Evolutionary conservation across 2,329 filamentous ascomycete species (phyloP), one percentile per base, ranked within the genome.

Genomic region (Beauveria sp.): DNA sequence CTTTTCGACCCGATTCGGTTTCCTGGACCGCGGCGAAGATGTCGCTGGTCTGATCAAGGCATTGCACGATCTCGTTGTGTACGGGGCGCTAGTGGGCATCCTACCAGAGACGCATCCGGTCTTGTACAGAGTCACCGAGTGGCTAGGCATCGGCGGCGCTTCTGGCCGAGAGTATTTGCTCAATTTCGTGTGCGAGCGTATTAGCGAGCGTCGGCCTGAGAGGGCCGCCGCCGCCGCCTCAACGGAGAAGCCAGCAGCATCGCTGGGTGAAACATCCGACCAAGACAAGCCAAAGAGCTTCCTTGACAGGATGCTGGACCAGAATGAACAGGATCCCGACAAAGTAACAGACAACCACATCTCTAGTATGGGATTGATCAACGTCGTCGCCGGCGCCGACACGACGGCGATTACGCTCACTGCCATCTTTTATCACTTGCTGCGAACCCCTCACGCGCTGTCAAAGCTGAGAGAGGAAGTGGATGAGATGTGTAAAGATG

Each of bases 341-440:
- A 76, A 70, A 24, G 73, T 80, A 10, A 77, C 74, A 0, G 67
- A 73, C 38, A 71, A 71, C 38, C 77, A 75, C 58, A 61, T 74
- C 7, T 60, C 70, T 8, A 55, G 50, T 1, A 66, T 66, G 0
- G 70, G 69, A 47, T 34, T 68, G 3, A 64, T 65, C 1, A 79
- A 78, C 54, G 67, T 79, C 18, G 67, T 67, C 0, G 75, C 76
- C 0, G 76, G 76, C 0, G 71, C 70, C 24, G 75, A 78, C 34
- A 83, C 81, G 0, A 83, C 81, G 0, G 74, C 78, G 2, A 78
- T 81, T 50, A 77, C 73, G 3, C 71, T 84, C 0, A 73, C 73
- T 0, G 70, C 75, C 2, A 71, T 79, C 5, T 66, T 83, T 34
- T 81, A 79, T 62, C 64, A 78, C 62, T 69, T 83, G 1, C 58